A percentile compares a stretch with the other conserved stretches of the same genome.
phyloP scores from a whole-genome alignment of 78 protist species.

The Dictyostelium intermedium region DNA sequence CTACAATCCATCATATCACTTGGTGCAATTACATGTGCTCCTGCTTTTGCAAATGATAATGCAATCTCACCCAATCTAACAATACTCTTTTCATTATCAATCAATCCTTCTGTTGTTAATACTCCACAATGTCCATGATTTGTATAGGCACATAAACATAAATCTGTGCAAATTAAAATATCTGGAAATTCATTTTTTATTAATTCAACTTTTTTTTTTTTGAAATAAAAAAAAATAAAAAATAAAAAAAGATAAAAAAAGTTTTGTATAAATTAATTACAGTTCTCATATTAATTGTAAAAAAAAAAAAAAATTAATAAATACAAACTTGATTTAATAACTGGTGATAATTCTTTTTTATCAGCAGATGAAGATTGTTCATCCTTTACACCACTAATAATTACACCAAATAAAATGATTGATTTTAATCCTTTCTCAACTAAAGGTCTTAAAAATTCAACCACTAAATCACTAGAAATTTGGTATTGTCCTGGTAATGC shows the following conservation, averaged over 20 bases:
- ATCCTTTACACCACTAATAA: constrained; percentile 44
- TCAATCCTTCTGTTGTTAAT: constrained; percentile 23
- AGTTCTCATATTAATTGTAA: too few species aligned
- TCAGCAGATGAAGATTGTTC: constrained; percentile 40
- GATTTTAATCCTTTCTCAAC: constrained; percentile 86
- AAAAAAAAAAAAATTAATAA: not conserved
- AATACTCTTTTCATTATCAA: constrained; percentile 73
- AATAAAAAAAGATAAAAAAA: not conserved
- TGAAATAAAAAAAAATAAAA: not conserved
- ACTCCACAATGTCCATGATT: constrained; percentile 90
- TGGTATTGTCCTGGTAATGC: constrained; percentile 81
- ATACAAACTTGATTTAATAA: constrained; percentile 16
- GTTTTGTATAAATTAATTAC: too few species aligned
- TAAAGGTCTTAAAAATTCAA: constrained; percentile 72
- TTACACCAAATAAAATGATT: constrained; percentile 90
- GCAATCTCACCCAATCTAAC: constrained; percentile 78
- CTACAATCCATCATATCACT: constrained; percentile 97
- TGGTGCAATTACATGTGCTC: constrained; percentile 93
- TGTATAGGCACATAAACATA: constrained; percentile 90
- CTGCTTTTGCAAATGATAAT: constrained; percentile 85
- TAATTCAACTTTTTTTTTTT: constrained; percentile 4
- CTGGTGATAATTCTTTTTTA: constrained; percentile 28
- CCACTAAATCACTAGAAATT: constrained; percentile 48
- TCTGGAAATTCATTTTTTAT: constrained; percentile 62
- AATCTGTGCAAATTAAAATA: constrained; percentile 79